Base-by-base conservation (phyloP, 148 eudicot species). In the Bassia scoparia region DNA sequence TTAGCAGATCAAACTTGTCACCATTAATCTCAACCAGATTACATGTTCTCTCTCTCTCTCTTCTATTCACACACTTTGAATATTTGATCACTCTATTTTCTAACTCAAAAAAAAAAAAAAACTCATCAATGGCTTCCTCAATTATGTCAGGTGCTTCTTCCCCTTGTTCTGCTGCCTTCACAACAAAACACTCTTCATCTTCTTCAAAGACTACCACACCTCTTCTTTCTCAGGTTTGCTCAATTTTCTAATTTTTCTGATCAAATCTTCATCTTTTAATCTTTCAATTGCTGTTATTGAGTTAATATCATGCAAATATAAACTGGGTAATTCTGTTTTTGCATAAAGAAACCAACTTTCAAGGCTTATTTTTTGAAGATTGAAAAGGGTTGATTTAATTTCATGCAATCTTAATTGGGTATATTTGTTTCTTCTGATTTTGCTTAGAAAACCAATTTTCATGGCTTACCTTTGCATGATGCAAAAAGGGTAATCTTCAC, bases 341-440 rank as follows among this genome's bases (percentile, higher is more conserved):
- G 49, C 6, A 58, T 78, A 88, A 88, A 86, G n/a, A 85, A 84
- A 86, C 84, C 41, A 81, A 68, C 62, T 86, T 90, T 76, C 89
- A 85, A 62, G 97, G 98, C 53, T 35, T 82, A 23, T 79, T 86
- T 8, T 55, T 90, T 43, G 73, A 71, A 63, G 87, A 85, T 62
- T 83, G 76, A 90, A 84, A 74, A 83, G 86, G 76, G 70, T 66
- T n/a, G n/a, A 9, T 21, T 66, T 7, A 18, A 21, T 27, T 27
- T 37, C 49, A 35, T 70, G 48, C 21, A 46, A 67, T 70, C 21
- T 59, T 2, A 63, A 48, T 17, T 21, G 68, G 54, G 13, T 16
- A 33, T 31, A 41, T 64, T 11, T 62, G 44, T 27, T 18, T 50
- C 5, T 15, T 44, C 0, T 26, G 3, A 3, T 27, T 20, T 15